Percentiles rank a stretch among this genome's conserved stretches.
phyloP scores from a whole-genome alignment of 2,329 filamentous ascomycete species.

The Arthrobotrys musiformis region DNA sequence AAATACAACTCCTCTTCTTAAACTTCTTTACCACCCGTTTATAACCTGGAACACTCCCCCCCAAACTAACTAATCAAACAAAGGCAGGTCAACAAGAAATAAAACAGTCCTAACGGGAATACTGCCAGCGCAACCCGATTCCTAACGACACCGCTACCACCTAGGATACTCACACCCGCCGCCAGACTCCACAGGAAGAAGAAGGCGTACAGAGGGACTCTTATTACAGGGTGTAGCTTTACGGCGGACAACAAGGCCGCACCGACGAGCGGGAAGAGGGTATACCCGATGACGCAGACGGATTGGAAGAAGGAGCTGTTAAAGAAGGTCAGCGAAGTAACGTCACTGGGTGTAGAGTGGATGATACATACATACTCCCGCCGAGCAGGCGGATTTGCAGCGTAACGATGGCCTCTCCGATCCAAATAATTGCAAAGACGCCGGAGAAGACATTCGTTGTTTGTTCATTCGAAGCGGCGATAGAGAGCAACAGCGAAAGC shows the following conservation, averaged over 20 bases:
- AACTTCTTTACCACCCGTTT: not conserved
- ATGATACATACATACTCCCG: conserved; percentile 85
- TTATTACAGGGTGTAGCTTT: conserved; percentile 78
- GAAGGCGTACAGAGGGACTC: conserved; percentile 89
- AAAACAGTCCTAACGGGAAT: conserved; percentile 94
- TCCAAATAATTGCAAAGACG: conserved; percentile 96
- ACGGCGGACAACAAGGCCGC: conserved; percentile 89
- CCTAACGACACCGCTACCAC: conserved; percentile 93
- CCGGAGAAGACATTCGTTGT: conserved; percentile 91
- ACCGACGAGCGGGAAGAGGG: conserved; percentile 94
- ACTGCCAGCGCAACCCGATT: conserved; percentile 94
- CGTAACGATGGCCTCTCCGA: conserved; percentile 96
- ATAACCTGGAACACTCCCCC: not conserved
- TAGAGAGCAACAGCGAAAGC: conserved; percentile 85
- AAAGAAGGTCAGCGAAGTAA: conserved; percentile 56
- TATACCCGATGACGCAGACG: conserved; percentile 97
- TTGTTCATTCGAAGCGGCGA: conserved; percentile 81
- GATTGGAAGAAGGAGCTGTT: conserved; percentile 94
- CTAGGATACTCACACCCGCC: conserved; percentile 93
- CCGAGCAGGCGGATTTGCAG: conserved; percentile 95
- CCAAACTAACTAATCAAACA: conserved; percentile 86
- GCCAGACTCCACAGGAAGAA: conserved; percentile 93
- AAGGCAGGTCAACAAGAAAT: conserved; percentile 88
- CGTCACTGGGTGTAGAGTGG: not conserved
- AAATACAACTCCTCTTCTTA: not conserved